phyloP scores from a whole-genome alignment of 2,329 filamentous ascomycete species.

The Ceratocystis colombiana region DNA sequence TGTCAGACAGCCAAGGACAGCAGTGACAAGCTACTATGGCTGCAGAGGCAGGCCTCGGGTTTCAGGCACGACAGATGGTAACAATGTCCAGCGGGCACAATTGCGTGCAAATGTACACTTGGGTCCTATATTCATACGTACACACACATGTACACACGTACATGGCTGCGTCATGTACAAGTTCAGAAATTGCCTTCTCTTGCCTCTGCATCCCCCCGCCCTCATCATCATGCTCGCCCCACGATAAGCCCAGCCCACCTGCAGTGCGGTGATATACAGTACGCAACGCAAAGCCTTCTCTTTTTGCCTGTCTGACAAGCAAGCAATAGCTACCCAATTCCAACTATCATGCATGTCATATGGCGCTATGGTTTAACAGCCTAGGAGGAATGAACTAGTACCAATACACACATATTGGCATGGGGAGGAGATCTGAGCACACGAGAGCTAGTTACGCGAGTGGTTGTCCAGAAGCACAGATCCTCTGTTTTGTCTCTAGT shows the following conservation, averaged over 20 bases:
- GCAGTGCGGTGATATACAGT: not conserved
- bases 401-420: conserved; percentile 1
- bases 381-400: not conserved
- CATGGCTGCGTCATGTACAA: not conserved
- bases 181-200: not conserved
- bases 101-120: not conserved
- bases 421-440: conserved; percentile 11
- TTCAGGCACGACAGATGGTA: too few species aligned
- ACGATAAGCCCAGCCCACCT: not conserved
- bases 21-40: not conserved
- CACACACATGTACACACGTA: not conserved
- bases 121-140: not conserved
- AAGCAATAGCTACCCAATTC: not conserved
- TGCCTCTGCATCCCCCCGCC: not conserved
- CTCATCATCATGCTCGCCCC: not conserved
- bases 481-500: not conserved
- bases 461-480: conserved; percentile 9
- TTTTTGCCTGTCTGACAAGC: not conserved
- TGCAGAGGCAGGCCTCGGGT: too few species aligned
- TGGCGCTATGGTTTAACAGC: too few species aligned
- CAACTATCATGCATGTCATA: not conserved
- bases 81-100: too few species aligned
- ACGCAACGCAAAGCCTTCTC: not conserved
- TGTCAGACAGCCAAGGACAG: not conserved
- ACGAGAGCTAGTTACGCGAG: not conserved